These are phyloP conservation scores for Cucurbita pepo DNA, from an alignment of 306 rosid species.

Conservation along the genomic window DNA sequence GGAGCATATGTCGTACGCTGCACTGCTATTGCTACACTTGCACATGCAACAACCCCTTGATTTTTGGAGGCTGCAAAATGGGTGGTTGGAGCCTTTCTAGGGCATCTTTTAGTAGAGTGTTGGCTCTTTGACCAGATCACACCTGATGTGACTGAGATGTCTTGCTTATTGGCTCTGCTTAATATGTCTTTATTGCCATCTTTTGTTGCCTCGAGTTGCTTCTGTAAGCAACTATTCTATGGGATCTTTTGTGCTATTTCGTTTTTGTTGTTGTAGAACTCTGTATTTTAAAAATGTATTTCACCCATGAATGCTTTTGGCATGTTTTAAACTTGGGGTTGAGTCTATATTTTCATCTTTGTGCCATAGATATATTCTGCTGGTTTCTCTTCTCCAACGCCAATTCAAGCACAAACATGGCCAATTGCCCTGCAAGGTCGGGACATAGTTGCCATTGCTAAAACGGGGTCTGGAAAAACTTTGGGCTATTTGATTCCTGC, in stretches of 20 bases:
- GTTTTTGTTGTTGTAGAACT: slow-evolving; percentile 2
- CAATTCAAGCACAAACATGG: slow-evolving; percentile 99
- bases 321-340: slow-evolving; percentile 11
- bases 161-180: slow-evolving; percentile 85
- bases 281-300: background rate
- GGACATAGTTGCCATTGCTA: slow-evolving; percentile 97
- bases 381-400: slow-evolving; percentile 87
- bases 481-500: slow-evolving; percentile 94
- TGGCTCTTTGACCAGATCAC: slow-evolving; percentile 89
- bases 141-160: slow-evolving; percentile 92
- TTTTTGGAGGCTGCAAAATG: slow-evolving; percentile 99
- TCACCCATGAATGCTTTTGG: slow-evolving; percentile 1
- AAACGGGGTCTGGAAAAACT: slow-evolving; percentile 97
- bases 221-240: slow-evolving; percentile 98
- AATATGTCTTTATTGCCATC: slow-evolving; percentile 80
- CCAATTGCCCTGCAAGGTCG: slow-evolving; percentile 89
- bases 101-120: slow-evolving; percentile 91
- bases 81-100: slow-evolving; percentile 96
- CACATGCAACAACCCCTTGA: slow-evolving; percentile 89
- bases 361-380: slow-evolving; percentile 68
- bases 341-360: slow-evolving; percentile 15
- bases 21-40: slow-evolving; percentile 92
- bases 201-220: slow-evolving; percentile 98
- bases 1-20: slow-evolving; percentile 99
- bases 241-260: slow-evolving; percentile 24